phyloP scores from a whole-genome alignment of 2,329 filamentous ascomycete species.

The Neofusicoccum umdonicola region DNA sequence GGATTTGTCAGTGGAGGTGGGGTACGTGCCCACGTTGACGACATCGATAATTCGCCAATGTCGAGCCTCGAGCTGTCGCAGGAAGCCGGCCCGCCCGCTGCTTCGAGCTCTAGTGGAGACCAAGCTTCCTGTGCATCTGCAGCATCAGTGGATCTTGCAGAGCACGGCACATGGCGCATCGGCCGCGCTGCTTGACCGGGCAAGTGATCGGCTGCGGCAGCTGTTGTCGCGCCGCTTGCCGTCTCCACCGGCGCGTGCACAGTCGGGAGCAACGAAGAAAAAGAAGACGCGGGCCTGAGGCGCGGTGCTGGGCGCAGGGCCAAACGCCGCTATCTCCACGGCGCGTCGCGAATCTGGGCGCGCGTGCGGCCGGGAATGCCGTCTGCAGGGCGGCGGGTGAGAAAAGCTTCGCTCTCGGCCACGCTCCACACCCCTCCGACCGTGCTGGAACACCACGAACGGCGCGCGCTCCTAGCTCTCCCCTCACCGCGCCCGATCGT shows the following conservation, averaged over 20 bases:
- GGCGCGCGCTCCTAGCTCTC: background rate
- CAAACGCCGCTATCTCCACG: slow-evolving; percentile 6
- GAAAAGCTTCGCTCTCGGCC: too few species aligned
- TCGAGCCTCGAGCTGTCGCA: background rate
- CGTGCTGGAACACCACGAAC: background rate
- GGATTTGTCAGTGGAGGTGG: slow-evolving; percentile 1
- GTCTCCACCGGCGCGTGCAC: too few species aligned
- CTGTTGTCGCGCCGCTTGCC: too few species aligned
- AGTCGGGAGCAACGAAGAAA: too few species aligned
- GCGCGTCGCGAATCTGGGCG: background rate
- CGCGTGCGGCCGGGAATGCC: too few species aligned
- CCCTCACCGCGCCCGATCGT: background rate
- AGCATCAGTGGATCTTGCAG: background rate
- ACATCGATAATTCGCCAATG: background rate
- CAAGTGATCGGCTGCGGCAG: background rate
- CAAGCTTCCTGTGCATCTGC: background rate
- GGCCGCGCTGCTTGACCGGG: background rate
- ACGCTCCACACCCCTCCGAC: too few species aligned
- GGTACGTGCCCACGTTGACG: slow-evolving; percentile 3
- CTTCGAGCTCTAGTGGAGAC: background rate
- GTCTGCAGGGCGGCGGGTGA: too few species aligned
- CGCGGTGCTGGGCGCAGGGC: background rate
- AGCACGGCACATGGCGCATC: background rate
- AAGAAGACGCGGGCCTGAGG: background rate
- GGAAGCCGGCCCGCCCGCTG: background rate